Evolutionary conservation across 495 filamentous ascomycete genomes (phyloP), one percentile per base, ranked within the genome.

Genomic region (Podospora comata): DNA sequence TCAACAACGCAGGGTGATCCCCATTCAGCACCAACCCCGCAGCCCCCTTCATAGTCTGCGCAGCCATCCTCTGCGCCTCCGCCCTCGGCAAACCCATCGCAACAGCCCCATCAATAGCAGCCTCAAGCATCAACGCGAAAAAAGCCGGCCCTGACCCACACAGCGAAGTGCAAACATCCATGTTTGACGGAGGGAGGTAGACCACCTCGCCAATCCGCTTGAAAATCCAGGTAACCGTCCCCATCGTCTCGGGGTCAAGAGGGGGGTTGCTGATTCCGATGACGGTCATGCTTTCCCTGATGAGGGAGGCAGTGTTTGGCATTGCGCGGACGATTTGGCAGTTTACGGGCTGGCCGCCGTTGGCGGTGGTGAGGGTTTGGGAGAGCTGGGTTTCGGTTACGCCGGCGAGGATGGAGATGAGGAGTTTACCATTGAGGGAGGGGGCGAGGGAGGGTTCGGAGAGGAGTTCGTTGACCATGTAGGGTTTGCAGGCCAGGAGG

Each of bases 321-420:
- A 95, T 91, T 2, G 87, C 91, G 20, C 92, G 80, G 9, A 95
- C 87, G 54, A 94, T 79, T 26, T 79, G 81, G 78, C 85, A 92
- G 56, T 72, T 32, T 5, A 27, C 78, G 16, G 74, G 74, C 59
- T 78, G 75, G 70, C 73, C 58, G 67, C 78, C 68, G 56, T 76
- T 75, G 20, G 76, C 78, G 0, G 80, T 79, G 65, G 87, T 85
- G 1, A 96, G 77, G n/a, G 84, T 82, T 4, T 76, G 73, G 66
- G 86, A 82, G 32, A 97, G 85, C 69, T 92, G 85, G 16, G 82
- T 60, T 0, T 87, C 85, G 0, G 88, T 85, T 5, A 94, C 88
- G n/a, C 94, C 94, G 1, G 92, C 94, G 56, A 92, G 85, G 65
- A 97, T 92, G 73, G 86, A 90, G 71, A 97, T 91, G 5, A 97